phyloP scores from a whole-genome alignment of 2,329 filamentous ascomycete genomes.

The Exophiala mesophila region DNA sequence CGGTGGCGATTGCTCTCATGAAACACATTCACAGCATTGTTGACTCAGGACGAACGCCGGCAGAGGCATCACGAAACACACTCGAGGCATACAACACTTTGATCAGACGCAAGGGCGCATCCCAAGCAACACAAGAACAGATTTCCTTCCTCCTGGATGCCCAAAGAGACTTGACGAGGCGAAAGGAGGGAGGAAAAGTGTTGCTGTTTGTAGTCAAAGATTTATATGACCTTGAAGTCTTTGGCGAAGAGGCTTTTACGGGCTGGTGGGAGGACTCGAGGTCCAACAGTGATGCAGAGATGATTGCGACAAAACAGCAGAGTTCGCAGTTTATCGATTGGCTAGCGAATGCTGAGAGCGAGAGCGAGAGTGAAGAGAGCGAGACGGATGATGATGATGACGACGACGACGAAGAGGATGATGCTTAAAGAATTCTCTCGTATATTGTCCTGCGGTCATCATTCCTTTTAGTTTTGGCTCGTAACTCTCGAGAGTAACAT shows the following conservation, averaged over 20 bases:
- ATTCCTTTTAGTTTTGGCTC: no score
- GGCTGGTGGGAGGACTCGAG: conserved; percentile 80
- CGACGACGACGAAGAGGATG: conserved; percentile 23
- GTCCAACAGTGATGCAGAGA: conserved; percentile 61
- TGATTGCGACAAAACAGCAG: conserved; percentile 67
- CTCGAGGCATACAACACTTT: conserved; percentile 61
- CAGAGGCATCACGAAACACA: conserved; percentile 58
- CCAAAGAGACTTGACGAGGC: conserved; percentile 70
- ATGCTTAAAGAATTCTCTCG: no score
- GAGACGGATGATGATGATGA: conserved; percentile 55
- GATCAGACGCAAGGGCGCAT: conserved; percentile 56
- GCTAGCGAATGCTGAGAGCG: conserved; percentile 70
- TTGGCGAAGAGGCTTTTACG: conserved; percentile 84
- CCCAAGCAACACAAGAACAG: conserved; percentile 61
- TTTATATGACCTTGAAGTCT: conserved; percentile 74
- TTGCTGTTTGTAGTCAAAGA: conserved; percentile 77
- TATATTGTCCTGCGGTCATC: no score
- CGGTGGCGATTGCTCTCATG: conserved; percentile 79
- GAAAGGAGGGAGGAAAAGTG: conserved; percentile 60
- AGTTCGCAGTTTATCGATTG: conserved; percentile 78
- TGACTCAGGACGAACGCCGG: conserved; percentile 52
- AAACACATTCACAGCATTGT: conserved; percentile 71
- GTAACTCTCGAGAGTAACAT: no score
- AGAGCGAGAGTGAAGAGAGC: conserved; percentile 64
- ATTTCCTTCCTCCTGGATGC: conserved; percentile 77